Conservation (phyloP, 2,329 filamentous ascomycete genomes). For the Epichloe hybrida region DNA sequence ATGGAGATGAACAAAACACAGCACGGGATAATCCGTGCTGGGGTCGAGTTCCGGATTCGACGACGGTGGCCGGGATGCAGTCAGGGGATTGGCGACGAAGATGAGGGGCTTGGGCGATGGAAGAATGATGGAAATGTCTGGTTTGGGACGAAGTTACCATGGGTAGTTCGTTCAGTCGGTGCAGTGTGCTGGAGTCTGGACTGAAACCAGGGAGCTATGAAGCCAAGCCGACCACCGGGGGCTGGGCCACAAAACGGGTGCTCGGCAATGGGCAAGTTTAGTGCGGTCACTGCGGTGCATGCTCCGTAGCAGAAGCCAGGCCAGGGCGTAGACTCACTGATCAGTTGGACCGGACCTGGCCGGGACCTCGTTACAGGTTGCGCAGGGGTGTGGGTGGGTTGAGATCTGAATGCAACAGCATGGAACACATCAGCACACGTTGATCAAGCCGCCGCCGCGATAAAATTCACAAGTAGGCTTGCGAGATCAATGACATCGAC, state of each 20-base stretch:
- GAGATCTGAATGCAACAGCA: too few relatives aligned
- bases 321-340: background rate
- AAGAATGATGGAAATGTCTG: background rate
- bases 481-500: background rate
- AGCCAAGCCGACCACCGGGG: background rate
- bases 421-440: too few relatives aligned
- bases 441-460: too few relatives aligned
- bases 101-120: constrained; percentile 2
- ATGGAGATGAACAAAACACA: background rate
- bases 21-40: background rate
- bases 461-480: too few relatives aligned
- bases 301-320: background rate
- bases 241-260: background rate
- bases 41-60: background rate
- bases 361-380: background rate
- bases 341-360: background rate
- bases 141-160: background rate
- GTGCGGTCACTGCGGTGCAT: background rate
- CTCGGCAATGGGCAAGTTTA: background rate
- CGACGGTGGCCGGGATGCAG: background rate
- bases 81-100: background rate
- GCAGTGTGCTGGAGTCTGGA: background rate
- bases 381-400: constrained; percentile 6
- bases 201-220: background rate
- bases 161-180: background rate